Base-by-base conservation (phyloP, 2,329 filamentous ascomycete genomes). In the Akanthomyces uredinophilus region DNA sequence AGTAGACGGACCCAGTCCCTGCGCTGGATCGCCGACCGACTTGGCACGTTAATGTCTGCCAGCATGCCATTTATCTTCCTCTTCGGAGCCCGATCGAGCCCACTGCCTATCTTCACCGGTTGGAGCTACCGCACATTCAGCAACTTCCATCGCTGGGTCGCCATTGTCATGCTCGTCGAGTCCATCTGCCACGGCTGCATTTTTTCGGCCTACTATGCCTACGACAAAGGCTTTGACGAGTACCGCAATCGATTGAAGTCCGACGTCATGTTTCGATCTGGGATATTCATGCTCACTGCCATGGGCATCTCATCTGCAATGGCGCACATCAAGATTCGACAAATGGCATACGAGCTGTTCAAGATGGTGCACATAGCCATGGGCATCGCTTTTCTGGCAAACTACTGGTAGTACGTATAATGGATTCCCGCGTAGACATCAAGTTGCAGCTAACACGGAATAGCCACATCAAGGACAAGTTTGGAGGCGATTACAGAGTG, bases 121-220 rank as follows among this genome's bases (percentile, higher is more conserved):
- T 89, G 86, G 85, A 83, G 81, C 27, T 88, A 85, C 67, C 77
- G 79, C 7, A 84, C 83, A 0, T 88, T 84, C 66, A 88, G 83
- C 66, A 76, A 82, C 35, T 87, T 87, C 62, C 86, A 89, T 71
- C 81, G 86, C 10, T 84, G 83, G 75, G 76, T 86, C 11, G 86
- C 86, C 2, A 75, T 85, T 47, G 74, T 86, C 14, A 77, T 83
- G 16, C 83, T 83, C 0, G 63, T 86, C 1, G 78, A 87, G 65
- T 84, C 83, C 14, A 74, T 87, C 6, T 71, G 84, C 0, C 87
- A 89, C 69, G 67, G 64, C 7, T 18, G 65, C 16, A 62, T 62
- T 3, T 67, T 68, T 37, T 67, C 66, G 0, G 64, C 65, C n/a
- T 67, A 24, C 44, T 65, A 68, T 20, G 62, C 59, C 47, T 56